Evolutionary conservation across 1,284 basidiomycete genomes (phyloP).

Genomic region (Sphaerobolus stellatus): DNA sequence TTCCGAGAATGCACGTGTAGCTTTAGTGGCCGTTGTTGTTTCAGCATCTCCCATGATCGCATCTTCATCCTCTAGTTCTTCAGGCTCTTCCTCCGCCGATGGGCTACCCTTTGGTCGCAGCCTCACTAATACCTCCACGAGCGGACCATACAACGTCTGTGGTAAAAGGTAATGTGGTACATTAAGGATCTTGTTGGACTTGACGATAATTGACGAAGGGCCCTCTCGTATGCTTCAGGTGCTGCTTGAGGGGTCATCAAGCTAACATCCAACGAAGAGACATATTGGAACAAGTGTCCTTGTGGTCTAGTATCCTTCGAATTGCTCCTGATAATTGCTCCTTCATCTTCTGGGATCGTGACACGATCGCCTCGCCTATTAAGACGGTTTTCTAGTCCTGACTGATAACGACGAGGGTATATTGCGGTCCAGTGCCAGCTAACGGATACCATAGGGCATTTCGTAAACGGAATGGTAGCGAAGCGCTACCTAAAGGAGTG

Average conservation of each 20-base stretch:
- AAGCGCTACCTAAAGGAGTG: too few species aligned
- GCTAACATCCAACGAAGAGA: slow-evolving; percentile 48
- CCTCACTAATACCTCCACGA: slow-evolving; percentile 68
- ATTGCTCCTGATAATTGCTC: slow-evolving; percentile 46
- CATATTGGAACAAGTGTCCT: slow-evolving; percentile 74
- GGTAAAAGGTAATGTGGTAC: slow-evolving; percentile 80
- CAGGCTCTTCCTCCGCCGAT: slow-evolving; percentile 18
- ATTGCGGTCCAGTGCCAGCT: slow-evolving; percentile 34
- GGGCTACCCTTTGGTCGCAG: slow-evolving; percentile 21
- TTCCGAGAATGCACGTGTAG: slow-evolving; percentile 38
- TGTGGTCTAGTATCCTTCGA: slow-evolving; percentile 29
- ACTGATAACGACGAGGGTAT: slow-evolving; percentile 65
- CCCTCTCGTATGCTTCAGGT: not conserved
- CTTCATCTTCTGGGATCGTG: slow-evolving; percentile 40
- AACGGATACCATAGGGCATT: slow-evolving; percentile 48
- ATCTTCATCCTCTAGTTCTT: slow-evolving; percentile 36
- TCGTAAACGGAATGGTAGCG: slow-evolving; percentile 61
- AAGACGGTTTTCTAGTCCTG: slow-evolving; percentile 60
- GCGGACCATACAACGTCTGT: slow-evolving; percentile 68
- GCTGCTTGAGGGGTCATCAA: slow-evolving; percentile 10
- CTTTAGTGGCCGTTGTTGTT: slow-evolving; percentile 5
- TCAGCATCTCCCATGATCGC: slow-evolving; percentile 40
- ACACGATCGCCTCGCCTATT: slow-evolving; percentile 63
- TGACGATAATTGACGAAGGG: not conserved
- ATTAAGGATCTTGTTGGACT: slow-evolving; percentile 52